Conservation (phyloP, 2,329 filamentous ascomycete species). For the Arthroderma uncinatum region DNA sequence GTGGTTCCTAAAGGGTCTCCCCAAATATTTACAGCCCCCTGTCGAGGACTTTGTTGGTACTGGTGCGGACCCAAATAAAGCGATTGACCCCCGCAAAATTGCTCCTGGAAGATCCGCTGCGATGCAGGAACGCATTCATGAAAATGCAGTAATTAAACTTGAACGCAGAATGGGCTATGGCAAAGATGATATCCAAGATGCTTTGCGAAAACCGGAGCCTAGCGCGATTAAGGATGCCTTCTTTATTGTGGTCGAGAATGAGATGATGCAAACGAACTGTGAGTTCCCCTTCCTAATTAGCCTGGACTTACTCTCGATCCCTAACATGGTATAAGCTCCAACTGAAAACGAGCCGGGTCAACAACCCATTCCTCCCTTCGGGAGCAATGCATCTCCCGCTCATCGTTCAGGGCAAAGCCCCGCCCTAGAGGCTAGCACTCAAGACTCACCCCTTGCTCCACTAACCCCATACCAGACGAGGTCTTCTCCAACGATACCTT, state of each 20-base stretch:
- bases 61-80: conserved; percentile 84
- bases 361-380: conserved; percentile 20
- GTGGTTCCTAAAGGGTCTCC: conserved; percentile 84
- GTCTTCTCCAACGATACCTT: background rate
- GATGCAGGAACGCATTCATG: conserved; percentile 79
- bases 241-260: conserved; percentile 94
- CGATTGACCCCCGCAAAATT: conserved; percentile 72
- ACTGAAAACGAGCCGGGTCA: conserved; percentile 19
- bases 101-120: conserved; percentile 66
- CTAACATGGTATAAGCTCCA: conserved; percentile 8
- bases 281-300: conserved; percentile 35
- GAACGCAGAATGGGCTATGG: conserved; percentile 98
- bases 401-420: background rate
- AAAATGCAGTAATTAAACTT: conserved; percentile 87
- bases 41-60: conserved; percentile 89
- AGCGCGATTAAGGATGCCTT: conserved; percentile 99
- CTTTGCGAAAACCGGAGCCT: conserved; percentile 79
- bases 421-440: background rate
- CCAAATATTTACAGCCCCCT: conserved; percentile 73
- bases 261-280: conserved; percentile 92
- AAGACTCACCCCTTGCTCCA: conserved; percentile 8
- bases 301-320: background rate
- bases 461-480: conserved; percentile 4
- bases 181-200: conserved; percentile 88
- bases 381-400: background rate